Evolutionary conservation across 805 yeast species (phyloP), one percentile per base, ranked within the genome.

Genomic region (Cyberlindnera mrakii): DNA sequence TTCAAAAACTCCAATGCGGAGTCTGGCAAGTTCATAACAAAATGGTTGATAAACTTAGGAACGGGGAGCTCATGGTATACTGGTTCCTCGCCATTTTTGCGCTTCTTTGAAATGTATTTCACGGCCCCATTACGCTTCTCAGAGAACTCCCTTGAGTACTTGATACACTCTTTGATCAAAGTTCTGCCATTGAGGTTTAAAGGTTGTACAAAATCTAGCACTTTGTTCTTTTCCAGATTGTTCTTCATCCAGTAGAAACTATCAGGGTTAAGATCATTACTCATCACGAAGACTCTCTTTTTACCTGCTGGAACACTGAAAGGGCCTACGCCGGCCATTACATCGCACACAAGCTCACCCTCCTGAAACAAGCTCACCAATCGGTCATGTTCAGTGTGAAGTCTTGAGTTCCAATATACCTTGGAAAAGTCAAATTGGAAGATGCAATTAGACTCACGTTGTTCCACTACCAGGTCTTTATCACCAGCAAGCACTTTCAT

Each of bases 321-420:
- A 5, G 99, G 99, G 0, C 99, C 99, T 2, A 93, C 98, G 37
- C 99, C 99, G 1, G 96, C 98, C 78, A 95, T 86, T 0, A 89
- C 97, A 67, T 93, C 99, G 55, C 88, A 87, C 0, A 95, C 85
- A 6, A 88, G 85, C 46, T 83, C 84, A 9, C 84, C 83, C 4
- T 76, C 70, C 34, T 74, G 54, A 54, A 85, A 83, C 32, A 65
- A 58, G 1, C 65, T 59, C 4, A 93, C 82, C 35, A 93, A 65
- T 46, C 98, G 70, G 37, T 80, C 91, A 62, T 93, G 99, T 57
- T 93, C 99, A 0, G 96, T 86, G 52, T 89, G 91, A 40, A 93
- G 70, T 52, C 99, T 75, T 14, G 97, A 87, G 61, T 93, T 93
- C 99, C 99, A 93, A 64, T 95, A 93, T 5, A 95, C 99, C 58